Conservation (phyloP, 345 rosid species). For the Arabis alpina region DNA sequence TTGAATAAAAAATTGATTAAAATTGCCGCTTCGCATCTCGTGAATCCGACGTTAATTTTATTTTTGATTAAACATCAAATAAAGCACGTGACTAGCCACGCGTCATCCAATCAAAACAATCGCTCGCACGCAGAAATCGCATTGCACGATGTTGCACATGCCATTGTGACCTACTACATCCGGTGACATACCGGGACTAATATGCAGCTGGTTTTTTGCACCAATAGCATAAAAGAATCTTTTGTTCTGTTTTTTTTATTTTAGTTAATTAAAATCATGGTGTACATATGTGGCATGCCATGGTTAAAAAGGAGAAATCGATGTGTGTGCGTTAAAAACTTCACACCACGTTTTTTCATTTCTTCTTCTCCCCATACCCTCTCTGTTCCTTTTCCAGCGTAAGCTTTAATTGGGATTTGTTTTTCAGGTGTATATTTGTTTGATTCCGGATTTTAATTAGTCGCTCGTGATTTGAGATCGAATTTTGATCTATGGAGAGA, state of each 20-base stretch:
- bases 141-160: constrained; percentile 46
- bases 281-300: constrained; percentile 44
- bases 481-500: constrained; percentile 51
- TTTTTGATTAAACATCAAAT: neutral
- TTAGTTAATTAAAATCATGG: constrained; percentile 27
- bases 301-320: constrained; percentile 29
- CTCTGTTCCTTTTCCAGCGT: constrained; percentile 7
- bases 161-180: constrained; percentile 39
- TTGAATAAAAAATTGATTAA: neutral
- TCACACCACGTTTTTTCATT: constrained; percentile 43
- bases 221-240: constrained; percentile 42
- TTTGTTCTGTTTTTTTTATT: neutral
- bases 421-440: neutral
- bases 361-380: constrained; percentile 3
- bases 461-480: constrained; percentile 1
- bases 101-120: constrained; percentile 15
- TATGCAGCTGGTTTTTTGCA: constrained; percentile 26
- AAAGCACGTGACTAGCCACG: constrained; percentile 32
- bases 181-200: constrained; percentile 28
- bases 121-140: constrained; percentile 25
- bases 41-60: constrained; percentile 29
- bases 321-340: constrained; percentile 28
- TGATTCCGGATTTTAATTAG: constrained; percentile 14
- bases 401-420: neutral
- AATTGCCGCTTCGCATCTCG: constrained; percentile 35